Evolutionary conservation across 371 early-diverging fungal genomes (phyloP).

Genomic region (Haplosporangium sp.): DNA sequence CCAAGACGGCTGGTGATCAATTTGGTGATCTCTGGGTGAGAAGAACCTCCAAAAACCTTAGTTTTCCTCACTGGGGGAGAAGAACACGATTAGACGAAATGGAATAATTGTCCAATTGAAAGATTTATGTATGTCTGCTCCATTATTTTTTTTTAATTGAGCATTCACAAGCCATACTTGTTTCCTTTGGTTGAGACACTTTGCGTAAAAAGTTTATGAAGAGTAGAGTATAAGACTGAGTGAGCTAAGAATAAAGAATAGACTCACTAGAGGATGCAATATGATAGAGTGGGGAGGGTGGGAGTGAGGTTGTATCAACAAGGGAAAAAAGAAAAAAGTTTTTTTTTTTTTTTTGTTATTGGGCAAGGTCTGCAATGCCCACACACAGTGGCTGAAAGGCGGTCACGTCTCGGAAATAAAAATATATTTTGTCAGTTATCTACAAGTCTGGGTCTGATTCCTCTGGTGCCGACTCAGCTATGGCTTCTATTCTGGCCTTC

Average conservation of each 20-base stretch:
- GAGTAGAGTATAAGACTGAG: neutral
- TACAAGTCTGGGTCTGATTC: constrained; percentile 1
- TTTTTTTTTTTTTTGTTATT: neutral
- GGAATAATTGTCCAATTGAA: neutral
- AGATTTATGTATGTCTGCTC: neutral
- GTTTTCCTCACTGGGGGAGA: constrained; percentile 67
- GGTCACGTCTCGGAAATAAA: neutral
- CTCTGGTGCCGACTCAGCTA: neutral
- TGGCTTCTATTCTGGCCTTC: neutral
- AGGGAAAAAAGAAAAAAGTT: constrained; percentile 3
- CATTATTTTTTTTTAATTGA: neutral
- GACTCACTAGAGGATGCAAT: neutral
- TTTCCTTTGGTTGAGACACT: constrained; percentile 43
- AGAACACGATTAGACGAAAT: constrained; percentile 6
- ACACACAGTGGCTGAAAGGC: constrained; percentile 5
- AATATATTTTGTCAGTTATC: constrained; percentile 1
- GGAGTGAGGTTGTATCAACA: constrained; percentile 10
- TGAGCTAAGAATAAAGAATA: neutral
- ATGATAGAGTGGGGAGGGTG: constrained; percentile 11
- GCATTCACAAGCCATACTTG: constrained; percentile 21
- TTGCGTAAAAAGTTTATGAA: constrained; percentile 8
- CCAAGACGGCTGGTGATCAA: constrained; percentile 87
- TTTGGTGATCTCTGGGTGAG: constrained; percentile 91
- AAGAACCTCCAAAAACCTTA: constrained; percentile 93
- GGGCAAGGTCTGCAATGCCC: neutral